phyloP scores from a whole-genome alignment of 2,329 filamentous ascomycete genomes.

The Clonostachys byssicola region DNA sequence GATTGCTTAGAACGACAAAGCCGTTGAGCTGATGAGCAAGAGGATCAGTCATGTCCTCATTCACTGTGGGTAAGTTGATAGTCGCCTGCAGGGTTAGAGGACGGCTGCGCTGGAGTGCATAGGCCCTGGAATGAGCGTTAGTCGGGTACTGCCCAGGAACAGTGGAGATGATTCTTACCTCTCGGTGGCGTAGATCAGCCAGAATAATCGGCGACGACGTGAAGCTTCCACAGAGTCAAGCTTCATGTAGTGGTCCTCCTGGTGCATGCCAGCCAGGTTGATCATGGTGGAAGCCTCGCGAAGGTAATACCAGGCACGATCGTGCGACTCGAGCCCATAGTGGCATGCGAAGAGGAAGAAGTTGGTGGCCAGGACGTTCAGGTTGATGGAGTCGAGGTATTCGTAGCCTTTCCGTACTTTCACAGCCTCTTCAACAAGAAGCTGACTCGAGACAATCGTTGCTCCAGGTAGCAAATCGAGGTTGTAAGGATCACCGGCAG shows the following conservation, averaged over 20 bases:
- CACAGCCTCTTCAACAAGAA: slow-evolving; percentile 64
- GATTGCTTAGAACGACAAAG: slow-evolving; percentile 56
- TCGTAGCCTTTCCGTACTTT: slow-evolving; percentile 62
- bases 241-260: slow-evolving; percentile 58
- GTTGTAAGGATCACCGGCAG: slow-evolving; percentile 49
- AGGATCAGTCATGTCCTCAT: slow-evolving; percentile 55
- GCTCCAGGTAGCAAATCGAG: slow-evolving; percentile 53
- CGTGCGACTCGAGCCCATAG: slow-evolving; percentile 67
- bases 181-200: slow-evolving; percentile 69
- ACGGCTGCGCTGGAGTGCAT: slow-evolving; percentile 65
- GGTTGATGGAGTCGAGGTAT: slow-evolving; percentile 49
- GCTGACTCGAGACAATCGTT: slow-evolving; percentile 59
- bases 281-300: slow-evolving; percentile 72
- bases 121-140: slow-evolving; percentile 41
- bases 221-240: slow-evolving; percentile 57
- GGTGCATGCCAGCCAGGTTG: slow-evolving; percentile 55
- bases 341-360: slow-evolving; percentile 75
- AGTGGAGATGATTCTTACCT: slow-evolving; percentile 37
- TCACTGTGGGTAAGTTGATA: slow-evolving; percentile 59
- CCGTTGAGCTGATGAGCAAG: slow-evolving; percentile 46
- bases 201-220: slow-evolving; percentile 64
- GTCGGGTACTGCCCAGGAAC: background rate
- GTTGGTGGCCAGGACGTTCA: slow-evolving; percentile 64
- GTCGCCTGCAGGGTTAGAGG: slow-evolving; percentile 68
- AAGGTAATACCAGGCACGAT: slow-evolving; percentile 75